Base-by-base conservation (phyloP, 352 stramenopile genomes). In the Globisporangium solare region DNA sequence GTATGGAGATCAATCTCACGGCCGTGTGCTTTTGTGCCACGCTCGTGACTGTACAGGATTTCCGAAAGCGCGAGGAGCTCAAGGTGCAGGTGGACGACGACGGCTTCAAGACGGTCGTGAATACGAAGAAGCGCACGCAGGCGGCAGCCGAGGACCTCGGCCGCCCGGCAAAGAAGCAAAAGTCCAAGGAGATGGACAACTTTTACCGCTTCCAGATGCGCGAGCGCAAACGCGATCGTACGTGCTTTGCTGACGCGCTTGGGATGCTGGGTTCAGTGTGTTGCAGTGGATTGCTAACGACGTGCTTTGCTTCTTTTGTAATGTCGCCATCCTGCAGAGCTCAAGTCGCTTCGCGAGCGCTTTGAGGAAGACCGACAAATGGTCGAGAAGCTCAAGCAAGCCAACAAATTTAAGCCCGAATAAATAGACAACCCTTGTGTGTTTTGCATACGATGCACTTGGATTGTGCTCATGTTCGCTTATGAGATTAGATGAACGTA, bases 121-220 rank as follows among this genome's bases (percentile, higher is more conserved):
- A 86, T 62, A 81, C 73, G 47, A 92, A 91, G 67, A 89, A 89
- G 64, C 80, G 81, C 40, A 74, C 75, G 20, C 62, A 83, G 18
- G 60, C 64, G 12, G 65, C 74, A 22, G 57, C 64, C 2, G 76
- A 87, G 7, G 66, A 83, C n/a, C 52, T 88, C 35, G 56, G 60
- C 2, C 70, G 68, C 32, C 79, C 78, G 1, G 70, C 72, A 7
- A 94, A 92, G 79, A 94, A 90, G 59, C 78, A 89, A 49, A 94
- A 94, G 67, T 67, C 66, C 51, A 94, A 94, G 61, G 80, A 92
- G 54, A 59, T 90, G 21, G 57, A 79, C 22, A 82, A 92, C 61
- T 94, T 94, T 51, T 94, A 94, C 61, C 78, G 82, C 27, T 94
- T 94, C 70, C 84, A 94, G 63, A 84, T 86, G 53, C 76, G 84